Conservation (phyloP, 768 basidiomycete species). For the Hortiboletus campestris region DNA sequence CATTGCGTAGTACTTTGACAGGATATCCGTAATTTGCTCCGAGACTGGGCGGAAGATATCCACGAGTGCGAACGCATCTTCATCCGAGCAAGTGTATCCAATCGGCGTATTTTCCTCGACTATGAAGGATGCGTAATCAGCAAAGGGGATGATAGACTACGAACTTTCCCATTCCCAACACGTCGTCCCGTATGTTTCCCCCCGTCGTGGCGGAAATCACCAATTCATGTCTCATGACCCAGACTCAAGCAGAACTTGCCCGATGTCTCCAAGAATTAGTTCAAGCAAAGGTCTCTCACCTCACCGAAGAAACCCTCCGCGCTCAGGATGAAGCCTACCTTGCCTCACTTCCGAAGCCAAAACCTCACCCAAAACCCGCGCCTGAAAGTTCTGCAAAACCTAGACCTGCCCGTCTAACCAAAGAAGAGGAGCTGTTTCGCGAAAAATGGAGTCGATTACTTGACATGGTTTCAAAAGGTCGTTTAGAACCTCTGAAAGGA, state of each 20-base stretch:
- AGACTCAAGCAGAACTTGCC: conserved; percentile 89
- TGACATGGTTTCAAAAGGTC: conserved; percentile 90
- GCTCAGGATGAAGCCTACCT: conserved; percentile 88
- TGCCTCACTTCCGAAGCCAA: conserved; percentile 84
- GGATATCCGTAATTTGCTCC: conserved; percentile 85
- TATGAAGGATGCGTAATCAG: conserved; percentile 76
- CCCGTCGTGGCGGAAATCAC: background rate
- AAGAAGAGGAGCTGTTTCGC: conserved; percentile 75
- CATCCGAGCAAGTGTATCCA: conserved; percentile 85
- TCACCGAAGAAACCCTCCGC: conserved; percentile 81
- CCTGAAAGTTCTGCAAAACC: conserved; percentile 41
- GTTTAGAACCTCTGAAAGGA: conserved; percentile 72
- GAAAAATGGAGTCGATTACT: conserved; percentile 82
- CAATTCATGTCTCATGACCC: conserved; percentile 1
- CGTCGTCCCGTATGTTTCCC: conserved; percentile 73
- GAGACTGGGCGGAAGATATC: conserved; percentile 88
- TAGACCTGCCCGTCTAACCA: conserved; percentile 59
- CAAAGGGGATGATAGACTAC: conserved; percentile 79
- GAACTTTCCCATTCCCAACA: conserved; percentile 95
- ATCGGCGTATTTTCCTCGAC: conserved; percentile 86
- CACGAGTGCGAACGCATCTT: conserved; percentile 85
- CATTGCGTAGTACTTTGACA: conserved; percentile 27
- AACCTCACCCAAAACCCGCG: conserved; percentile 43
- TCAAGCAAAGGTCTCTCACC: conserved; percentile 77
- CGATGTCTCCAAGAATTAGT: conserved; percentile 88